Conservation (phyloP, 345 rosid species). For the Populus pruinosa region DNA sequence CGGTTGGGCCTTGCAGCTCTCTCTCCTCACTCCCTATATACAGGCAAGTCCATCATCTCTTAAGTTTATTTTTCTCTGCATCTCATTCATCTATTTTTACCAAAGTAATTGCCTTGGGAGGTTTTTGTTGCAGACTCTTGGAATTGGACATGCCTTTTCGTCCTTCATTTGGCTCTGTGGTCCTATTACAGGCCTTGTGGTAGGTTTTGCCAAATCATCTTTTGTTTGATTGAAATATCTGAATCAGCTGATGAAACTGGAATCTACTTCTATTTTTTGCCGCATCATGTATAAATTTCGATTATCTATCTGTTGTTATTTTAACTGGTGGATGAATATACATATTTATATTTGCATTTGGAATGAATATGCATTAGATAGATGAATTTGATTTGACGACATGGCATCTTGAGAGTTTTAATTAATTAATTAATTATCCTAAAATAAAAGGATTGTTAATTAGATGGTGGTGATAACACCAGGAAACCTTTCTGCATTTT, state of each 20-base stretch:
- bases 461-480: no score
- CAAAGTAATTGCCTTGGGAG: neutral
- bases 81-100: neutral
- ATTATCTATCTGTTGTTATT: neutral
- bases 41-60: constrained; percentile 49
- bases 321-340: neutral
- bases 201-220: constrained; percentile 37
- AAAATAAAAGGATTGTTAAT: no score
- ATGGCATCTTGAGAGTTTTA: neutral
- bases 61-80: neutral
- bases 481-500: no score
- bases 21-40: constrained; percentile 88
- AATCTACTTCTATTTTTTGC: neutral
- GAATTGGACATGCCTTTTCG: constrained; percentile 88
- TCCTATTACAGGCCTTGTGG: constrained; percentile 97
- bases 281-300: neutral
- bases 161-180: constrained; percentile 99
- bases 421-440: neutral
- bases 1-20: constrained; percentile 99
- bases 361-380: neutral
- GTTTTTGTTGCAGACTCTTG: constrained; percentile 73
- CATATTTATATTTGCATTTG: neutral
- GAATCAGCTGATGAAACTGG: neutral
- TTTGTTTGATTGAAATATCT: neutral
- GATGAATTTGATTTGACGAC: neutral